Conservation (phyloP, 495 filamentous ascomycete species). For the Aspergillus ostianus region DNA sequence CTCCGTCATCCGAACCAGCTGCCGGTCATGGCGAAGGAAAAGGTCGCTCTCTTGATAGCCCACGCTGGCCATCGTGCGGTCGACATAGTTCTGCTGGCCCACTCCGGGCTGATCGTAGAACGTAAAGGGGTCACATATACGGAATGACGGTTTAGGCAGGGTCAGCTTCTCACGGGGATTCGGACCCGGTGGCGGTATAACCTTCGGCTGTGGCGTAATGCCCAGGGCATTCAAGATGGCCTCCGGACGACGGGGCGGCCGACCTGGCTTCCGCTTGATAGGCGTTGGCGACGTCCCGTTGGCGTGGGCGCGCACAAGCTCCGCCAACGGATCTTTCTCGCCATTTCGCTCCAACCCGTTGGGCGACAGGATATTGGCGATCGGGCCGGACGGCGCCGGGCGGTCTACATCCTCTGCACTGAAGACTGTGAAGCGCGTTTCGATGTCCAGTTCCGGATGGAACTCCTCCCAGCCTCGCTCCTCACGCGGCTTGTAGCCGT, state of each 20-base stretch:
- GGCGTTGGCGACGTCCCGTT: constrained; percentile 33
- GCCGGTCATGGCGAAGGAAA: constrained; percentile 72
- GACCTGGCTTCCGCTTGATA: constrained; percentile 60
- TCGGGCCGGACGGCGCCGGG: constrained; percentile 40
- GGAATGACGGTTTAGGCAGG: constrained; percentile 61
- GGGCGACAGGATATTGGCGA: constrained; percentile 26
- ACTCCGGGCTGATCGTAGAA: constrained; percentile 60
- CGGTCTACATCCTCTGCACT: constrained; percentile 81
- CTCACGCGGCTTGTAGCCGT: constrained; percentile 95
- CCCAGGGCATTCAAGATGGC: constrained; percentile 60
- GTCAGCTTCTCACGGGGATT: constrained; percentile 67
- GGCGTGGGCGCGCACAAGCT: constrained; percentile 23
- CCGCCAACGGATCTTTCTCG: constrained; percentile 25
- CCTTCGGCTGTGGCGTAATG: constrained; percentile 56
- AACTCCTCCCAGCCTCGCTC: constrained; percentile 97
- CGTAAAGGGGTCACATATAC: constrained; percentile 56
- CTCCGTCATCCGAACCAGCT: constrained; percentile 75
- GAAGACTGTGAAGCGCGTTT: constrained; percentile 72
- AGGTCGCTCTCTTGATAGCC: constrained; percentile 94
- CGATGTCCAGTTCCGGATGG: constrained; percentile 89
- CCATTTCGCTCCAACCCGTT: constrained; percentile 24
- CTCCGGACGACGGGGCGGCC: constrained; percentile 60
- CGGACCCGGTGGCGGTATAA: constrained; percentile 60
- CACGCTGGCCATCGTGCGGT: constrained; percentile 88
- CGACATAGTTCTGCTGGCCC: constrained; percentile 69